Evolutionary conservation across 2,329 filamentous ascomycete genomes (phyloP), one percentile per base, ranked within the genome.

Genomic region (Fusarium newnesense): DNA sequence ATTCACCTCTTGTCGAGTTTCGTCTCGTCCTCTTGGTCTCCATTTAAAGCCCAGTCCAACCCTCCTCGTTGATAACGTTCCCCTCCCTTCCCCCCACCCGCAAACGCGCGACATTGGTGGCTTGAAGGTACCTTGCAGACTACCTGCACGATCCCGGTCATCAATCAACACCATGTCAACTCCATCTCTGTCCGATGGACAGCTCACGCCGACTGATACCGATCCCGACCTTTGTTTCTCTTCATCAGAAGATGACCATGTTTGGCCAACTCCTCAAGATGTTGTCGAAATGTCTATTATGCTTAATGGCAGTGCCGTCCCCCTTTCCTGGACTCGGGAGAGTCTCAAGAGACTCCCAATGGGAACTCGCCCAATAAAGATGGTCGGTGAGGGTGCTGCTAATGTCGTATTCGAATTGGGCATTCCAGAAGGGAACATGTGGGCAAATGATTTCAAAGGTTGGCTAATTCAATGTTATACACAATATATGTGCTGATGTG

Each of bases 361-460:
- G 49, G 81, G 80, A 36, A 79, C 80, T 43, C 79, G 76, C 32
- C 80, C 81, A 19, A 70, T 82, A 57, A 79, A 80, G 59, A 83
- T 89, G 64, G 81, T 90, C 28, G 88, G 87, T 32, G 93, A 96
- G 80, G 94, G 93, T 30, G 91, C 92, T 30, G 93, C 94, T 60
- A 96, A 96, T 80, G 87, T 92, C 58, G 91, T 95, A 70, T 95
- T 93, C 77, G 87, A 87, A 74, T 86, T 93, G 63, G 83, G 84
- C 50, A 68, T 85, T 26, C 81, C 83, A 9, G 76, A 81, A 64
- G 76, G 76, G 64, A 74, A 80, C 60, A 69, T 79, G 42, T 72
- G 80, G 46, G 75, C 76, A 47, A 72, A 75, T 10, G 74, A 79
- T 68, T 81, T 81, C 74, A 81, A 76, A 78, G 82, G 79, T 85